Base-by-base conservation (phyloP, 768 basidiomycete genomes). In the Russula brevipes region DNA sequence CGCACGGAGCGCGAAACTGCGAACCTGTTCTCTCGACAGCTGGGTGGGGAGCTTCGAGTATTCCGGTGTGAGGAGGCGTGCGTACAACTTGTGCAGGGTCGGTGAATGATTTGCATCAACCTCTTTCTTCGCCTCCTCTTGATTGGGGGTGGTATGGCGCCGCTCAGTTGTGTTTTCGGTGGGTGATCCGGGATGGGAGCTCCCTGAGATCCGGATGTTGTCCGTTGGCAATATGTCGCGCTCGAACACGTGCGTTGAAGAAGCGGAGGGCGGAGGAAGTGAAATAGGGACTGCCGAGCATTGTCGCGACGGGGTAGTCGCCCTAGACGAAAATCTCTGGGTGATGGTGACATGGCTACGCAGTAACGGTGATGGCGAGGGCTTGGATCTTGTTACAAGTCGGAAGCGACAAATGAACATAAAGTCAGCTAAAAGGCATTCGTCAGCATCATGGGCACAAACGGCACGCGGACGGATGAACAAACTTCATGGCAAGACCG, bases 401-500 rank as follows among this genome's bases (percentile, higher is more conserved):
- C 80, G 74, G 76, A 76, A 80, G 76, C 84, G 85, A 80, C 86
- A 85, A 83, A 84, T 79, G 77, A 80, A 86, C 86, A 88, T 88
- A 85, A 24, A 82, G 85, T 88, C 80, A 88, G 76, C 86, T 83
- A 66, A 17, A 42, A 14, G 12, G 9, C 35, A 69, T 61, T 60
- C 24, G 70, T 68, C 54, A 66, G 64, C 11, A 59, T 31, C 41
- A 52, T 36, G 35, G 41, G 16, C 30, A 60, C 50, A 59, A 38
- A 57, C 47, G 33, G 36, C 50, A 63, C 38, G 31, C 36, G 45
- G 41, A 8, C 36, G 45, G 41, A 8, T 19, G 36, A 4, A 71
- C 82, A 66, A 69, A 83, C 85, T 81, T 76, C 85, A 86, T 86
- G 71, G 81, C 78, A 75, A 75, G 68, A 69, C 60, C 54, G 42